Evolutionary conservation across 768 basidiomycete species (phyloP).

Genomic region (Auricularia auricula-judae): DNA sequence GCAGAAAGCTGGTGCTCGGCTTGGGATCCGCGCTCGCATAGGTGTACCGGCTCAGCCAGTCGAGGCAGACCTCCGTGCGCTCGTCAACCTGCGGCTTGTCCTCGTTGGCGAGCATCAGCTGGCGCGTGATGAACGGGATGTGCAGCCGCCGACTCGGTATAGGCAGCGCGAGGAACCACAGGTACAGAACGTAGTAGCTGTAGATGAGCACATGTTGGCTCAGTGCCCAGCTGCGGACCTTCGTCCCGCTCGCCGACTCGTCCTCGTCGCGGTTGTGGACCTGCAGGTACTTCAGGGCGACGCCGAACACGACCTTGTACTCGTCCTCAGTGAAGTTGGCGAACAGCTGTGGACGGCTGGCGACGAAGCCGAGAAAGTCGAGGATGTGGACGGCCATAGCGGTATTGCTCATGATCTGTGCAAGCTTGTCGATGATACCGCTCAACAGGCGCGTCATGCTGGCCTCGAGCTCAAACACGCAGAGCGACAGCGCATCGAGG

Average conservation of each 20-base stretch:
- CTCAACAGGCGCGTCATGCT: constrained; percentile 74
- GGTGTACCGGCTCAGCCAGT: constrained; percentile 92
- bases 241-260: constrained; percentile 17
- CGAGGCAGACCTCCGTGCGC: constrained; percentile 91
- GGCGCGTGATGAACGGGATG: constrained; percentile 76
- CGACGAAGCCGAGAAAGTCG: constrained; percentile 79
- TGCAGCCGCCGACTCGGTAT: constrained; percentile 71
- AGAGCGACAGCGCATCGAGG: constrained; percentile 78
- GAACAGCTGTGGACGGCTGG: constrained; percentile 67
- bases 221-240: constrained; percentile 69
- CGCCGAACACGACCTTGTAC: constrained; percentile 88
- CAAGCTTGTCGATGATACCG: constrained; percentile 73
- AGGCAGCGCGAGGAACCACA: constrained; percentile 88
- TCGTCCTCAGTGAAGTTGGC: constrained; percentile 86
- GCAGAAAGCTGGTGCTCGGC: constrained; percentile 68
- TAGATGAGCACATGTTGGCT: constrained; percentile 86
- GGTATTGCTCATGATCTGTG: constrained; percentile 89
- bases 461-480: constrained; percentile 74
- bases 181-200: constrained; percentile 83
- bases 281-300: constrained; percentile 88
- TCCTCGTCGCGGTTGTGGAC: constrained; percentile 50
- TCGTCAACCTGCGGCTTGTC: constrained; percentile 66
- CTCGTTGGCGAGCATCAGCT: constrained; percentile 79
- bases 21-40: constrained; percentile 91
- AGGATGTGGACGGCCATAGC: constrained; percentile 95